Conservation (phyloP, 805 yeast genomes). For the Wickerhamomyces bovis region DNA sequence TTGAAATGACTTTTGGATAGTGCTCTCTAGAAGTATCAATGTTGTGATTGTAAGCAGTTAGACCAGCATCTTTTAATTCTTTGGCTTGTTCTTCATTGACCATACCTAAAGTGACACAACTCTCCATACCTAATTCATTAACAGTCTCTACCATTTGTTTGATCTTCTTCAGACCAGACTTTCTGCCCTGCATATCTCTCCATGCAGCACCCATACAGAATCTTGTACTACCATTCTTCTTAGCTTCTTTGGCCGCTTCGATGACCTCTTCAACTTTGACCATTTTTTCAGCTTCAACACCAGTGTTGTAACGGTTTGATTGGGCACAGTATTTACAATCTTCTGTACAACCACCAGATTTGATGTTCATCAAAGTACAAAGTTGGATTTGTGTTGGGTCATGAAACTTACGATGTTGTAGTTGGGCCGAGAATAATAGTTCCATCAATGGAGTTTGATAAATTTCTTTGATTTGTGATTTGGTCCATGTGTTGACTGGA, state of each 20-base stretch:
- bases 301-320: constrained; percentile 62
- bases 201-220: constrained; percentile 87
- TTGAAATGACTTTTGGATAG: constrained; percentile 65
- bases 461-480: constrained; percentile 50
- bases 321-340: constrained; percentile 82
- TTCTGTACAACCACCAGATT: constrained; percentile 78
- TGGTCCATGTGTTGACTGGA: constrained; percentile 48
- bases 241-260: constrained; percentile 58
- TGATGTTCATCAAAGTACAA: constrained; percentile 69
- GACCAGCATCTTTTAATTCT: constrained; percentile 56
- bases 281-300: constrained; percentile 63
- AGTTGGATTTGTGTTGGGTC: constrained; percentile 67
- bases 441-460: constrained; percentile 64
- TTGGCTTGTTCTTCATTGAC: constrained; percentile 57
- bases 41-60: constrained; percentile 79
- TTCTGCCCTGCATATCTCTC: constrained; percentile 80
- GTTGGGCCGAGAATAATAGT: constrained; percentile 51
- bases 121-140: constrained; percentile 63
- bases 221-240: constrained; percentile 65
- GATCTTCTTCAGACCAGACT: constrained; percentile 56
- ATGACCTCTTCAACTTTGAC: constrained; percentile 57
- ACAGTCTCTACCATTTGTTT: constrained; percentile 59
- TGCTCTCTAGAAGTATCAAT: constrained; percentile 76
- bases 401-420: constrained; percentile 61
- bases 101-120: constrained; percentile 82